phyloP scores from a whole-genome alignment of 495 filamentous ascomycete species.

The Tuber magnatum region DNA sequence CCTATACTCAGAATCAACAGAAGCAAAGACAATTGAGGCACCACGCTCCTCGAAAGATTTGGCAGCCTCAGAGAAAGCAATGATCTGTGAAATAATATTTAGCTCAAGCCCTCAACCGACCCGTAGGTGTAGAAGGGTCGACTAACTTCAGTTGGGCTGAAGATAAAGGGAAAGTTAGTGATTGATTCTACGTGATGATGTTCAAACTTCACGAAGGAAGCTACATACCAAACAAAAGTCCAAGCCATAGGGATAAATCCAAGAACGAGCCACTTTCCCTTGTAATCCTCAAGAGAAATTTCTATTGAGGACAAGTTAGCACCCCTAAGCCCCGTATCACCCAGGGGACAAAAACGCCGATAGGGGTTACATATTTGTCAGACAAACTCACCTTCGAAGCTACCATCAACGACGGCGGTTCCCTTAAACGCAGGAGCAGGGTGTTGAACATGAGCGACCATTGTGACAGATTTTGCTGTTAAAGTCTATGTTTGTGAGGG shows the following conservation, averaged over 20 bases:
- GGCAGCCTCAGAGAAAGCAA: constrained; percentile 47
- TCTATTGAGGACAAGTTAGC: constrained; percentile 35
- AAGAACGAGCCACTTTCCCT: constrained; percentile 49
- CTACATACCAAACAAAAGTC: constrained; percentile 48
- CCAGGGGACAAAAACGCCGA: background rate
- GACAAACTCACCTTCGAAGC: constrained; percentile 46
- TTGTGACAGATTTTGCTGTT: constrained; percentile 20
- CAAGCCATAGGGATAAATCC: constrained; percentile 52
- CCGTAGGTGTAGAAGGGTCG: constrained; percentile 9
- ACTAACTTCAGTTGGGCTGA: constrained; percentile 44
- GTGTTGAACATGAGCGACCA: constrained; percentile 48
- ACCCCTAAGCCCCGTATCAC: background rate
- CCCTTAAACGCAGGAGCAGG: constrained; percentile 50
- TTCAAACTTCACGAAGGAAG: constrained; percentile 9
- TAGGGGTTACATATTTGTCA: constrained; percentile 23
- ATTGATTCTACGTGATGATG: constrained; percentile 1
- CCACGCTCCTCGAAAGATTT: constrained; percentile 46
- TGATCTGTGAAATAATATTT: constrained; percentile 42
- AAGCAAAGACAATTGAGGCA: constrained; percentile 51
- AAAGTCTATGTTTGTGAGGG: constrained; percentile 6
- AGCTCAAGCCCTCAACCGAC: constrained; percentile 9
- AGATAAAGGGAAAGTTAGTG: constrained; percentile 21
- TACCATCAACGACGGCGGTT: constrained; percentile 47
- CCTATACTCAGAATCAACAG: constrained; percentile 48
- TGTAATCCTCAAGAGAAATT: constrained; percentile 45